Evolutionary conservation across 2,329 filamentous ascomycete genomes (phyloP).

Genomic region (Colletotrichum sp.): DNA sequence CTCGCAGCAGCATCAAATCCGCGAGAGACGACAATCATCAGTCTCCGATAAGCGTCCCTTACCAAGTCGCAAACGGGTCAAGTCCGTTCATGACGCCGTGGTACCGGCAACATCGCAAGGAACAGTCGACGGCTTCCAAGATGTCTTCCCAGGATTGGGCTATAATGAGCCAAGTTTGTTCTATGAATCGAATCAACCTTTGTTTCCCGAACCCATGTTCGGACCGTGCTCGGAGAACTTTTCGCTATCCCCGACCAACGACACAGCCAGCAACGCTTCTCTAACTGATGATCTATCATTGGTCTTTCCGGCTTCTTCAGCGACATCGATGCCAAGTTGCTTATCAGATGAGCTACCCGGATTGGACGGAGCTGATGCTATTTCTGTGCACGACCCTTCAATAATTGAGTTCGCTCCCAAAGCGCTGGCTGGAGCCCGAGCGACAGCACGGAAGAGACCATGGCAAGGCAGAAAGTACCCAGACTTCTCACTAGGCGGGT

Average conservation of each 20-base stretch:
- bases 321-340: neutral
- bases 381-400: neutral
- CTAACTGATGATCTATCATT: neutral
- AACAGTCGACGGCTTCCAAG: neutral
- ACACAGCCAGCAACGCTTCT: neutral
- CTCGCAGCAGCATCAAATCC: slow-evolving; percentile 14
- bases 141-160: neutral
- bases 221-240: neutral
- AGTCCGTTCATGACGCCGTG: neutral
- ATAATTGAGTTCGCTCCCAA: neutral
- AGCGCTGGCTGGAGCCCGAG: too few relatives aligned
- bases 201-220: neutral
- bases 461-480: neutral
- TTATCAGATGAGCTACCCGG: neutral
- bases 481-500: neutral
- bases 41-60: neutral
- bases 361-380: neutral
- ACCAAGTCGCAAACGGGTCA: neutral
- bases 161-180: neutral
- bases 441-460: neutral
- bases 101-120: neutral
- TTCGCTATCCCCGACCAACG: neutral
- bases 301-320: neutral
- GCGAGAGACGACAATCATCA: neutral
- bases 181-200: neutral